Evolutionary conservation across 2,329 filamentous ascomycete genomes (phyloP).

Genomic region (Cladosporium sp.): DNA sequence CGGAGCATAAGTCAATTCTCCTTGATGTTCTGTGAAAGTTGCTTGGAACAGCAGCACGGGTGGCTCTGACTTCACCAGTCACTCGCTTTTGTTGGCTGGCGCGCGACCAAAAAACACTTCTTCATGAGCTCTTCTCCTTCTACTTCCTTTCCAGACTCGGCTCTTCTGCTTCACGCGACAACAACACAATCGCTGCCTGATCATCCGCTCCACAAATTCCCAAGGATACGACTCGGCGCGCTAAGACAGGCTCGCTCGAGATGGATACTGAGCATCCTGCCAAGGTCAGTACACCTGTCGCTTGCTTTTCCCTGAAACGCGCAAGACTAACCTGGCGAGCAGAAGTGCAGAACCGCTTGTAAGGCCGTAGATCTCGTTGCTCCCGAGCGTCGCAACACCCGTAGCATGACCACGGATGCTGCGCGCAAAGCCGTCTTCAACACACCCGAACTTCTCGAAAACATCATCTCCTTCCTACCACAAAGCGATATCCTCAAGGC

Average conservation of each 20-base stretch:
- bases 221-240: neutral
- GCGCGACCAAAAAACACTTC: neutral
- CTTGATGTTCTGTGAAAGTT: neutral
- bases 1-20: neutral
- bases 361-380: neutral
- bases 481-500: too few relatives aligned
- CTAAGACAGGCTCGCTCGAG: neutral
- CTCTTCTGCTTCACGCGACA: too few relatives aligned
- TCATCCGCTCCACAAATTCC: neutral
- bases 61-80: neutral
- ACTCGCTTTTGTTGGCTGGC: neutral
- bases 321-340: neutral
- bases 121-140: neutral
- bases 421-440: slow-evolving; percentile 15
- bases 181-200: neutral
- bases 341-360: neutral
- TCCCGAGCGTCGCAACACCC: neutral
- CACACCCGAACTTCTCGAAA: neutral
- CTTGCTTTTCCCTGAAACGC: too few relatives aligned
- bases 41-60: neutral
- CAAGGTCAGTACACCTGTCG: neutral
- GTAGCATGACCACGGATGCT: neutral
- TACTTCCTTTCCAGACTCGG: too few relatives aligned
- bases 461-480: neutral
- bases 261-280: neutral